phyloP scores from a whole-genome alignment of 345 rosid species.

The Rhizophora mangle region DNA sequence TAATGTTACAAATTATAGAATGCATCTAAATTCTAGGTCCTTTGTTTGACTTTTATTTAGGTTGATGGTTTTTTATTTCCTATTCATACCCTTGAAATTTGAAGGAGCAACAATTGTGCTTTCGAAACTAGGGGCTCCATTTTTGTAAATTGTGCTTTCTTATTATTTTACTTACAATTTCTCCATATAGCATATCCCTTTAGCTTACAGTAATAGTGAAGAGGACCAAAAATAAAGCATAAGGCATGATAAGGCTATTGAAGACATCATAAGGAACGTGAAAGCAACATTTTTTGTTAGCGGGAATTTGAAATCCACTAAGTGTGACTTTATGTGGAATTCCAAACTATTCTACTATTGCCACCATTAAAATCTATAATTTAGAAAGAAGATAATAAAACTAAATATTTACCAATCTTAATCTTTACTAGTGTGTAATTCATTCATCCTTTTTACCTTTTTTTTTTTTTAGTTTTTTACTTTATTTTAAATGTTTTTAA shows the following conservation, averaged over 20 bases:
- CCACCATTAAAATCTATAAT: too few relatives aligned
- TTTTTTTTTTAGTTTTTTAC: too few relatives aligned
- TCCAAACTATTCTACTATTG: too few relatives aligned
- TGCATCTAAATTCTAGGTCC: constrained; percentile 37
- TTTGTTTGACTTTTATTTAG: background rate
- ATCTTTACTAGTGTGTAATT: too few relatives aligned
- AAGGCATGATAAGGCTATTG: constrained; percentile 39
- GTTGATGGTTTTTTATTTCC: background rate
- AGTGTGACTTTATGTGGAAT: too few relatives aligned
- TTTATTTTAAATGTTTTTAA: too few relatives aligned
- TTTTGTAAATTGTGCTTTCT: background rate
- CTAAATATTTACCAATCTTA: too few relatives aligned
- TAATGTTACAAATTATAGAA: constrained; percentile 30
- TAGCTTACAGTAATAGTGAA: constrained; percentile 31
- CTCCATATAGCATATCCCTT: background rate
- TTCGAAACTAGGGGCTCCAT: background rate
- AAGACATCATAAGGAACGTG: constrained; percentile 60
- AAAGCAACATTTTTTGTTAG: constrained; percentile 26
- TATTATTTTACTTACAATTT: constrained; percentile 4
- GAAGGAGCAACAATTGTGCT: background rate
- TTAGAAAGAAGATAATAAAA: too few relatives aligned
- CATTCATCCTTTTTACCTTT: too few relatives aligned
- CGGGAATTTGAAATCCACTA: too few relatives aligned
- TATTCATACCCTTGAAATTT: background rate
- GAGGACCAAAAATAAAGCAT: constrained; percentile 19